Conservation (phyloP, 176 grass and related monocot genomes). For the Musa itinerans region DNA sequence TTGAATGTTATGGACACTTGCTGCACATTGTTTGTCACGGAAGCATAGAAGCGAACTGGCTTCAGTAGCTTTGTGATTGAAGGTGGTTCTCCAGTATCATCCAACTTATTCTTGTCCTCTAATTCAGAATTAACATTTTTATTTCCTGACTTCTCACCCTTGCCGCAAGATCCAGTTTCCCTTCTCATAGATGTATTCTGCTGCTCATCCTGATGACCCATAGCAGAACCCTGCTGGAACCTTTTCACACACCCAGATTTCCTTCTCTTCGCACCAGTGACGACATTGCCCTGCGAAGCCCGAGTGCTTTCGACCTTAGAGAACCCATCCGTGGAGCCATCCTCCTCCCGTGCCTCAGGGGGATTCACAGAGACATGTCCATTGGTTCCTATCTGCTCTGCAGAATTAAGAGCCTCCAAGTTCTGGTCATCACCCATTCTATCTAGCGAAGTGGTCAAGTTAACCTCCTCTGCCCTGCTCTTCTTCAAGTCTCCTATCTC, state of each 20-base stretch:
- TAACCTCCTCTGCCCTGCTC: slow-evolving; percentile 6
- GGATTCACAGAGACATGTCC: slow-evolving; percentile 25
- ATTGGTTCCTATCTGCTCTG: slow-evolving; percentile 11
- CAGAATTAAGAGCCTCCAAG: slow-evolving; percentile 30
- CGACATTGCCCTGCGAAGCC: slow-evolving; percentile 39
- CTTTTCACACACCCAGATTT: slow-evolving; percentile 86
- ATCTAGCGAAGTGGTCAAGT: neutral
- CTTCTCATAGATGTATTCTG: neutral
- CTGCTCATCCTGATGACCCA: slow-evolving; percentile 24
- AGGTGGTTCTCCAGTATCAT: slow-evolving; percentile 24
- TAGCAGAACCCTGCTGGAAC: slow-evolving; percentile 42
- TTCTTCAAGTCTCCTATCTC: slow-evolving; percentile 29
- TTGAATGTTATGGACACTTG: slow-evolving; percentile 78
- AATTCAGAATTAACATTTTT: slow-evolving; percentile 46
- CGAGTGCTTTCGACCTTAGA: slow-evolving; percentile 36
- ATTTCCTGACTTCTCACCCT: slow-evolving; percentile 28
- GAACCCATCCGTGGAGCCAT: slow-evolving; percentile 27
- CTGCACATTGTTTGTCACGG: slow-evolving; percentile 57
- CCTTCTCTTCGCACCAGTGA: slow-evolving; percentile 93
- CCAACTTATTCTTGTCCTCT: slow-evolving; percentile 41
- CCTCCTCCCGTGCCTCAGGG: slow-evolving; percentile 25
- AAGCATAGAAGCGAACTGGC: slow-evolving; percentile 49
- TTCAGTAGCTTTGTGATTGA: slow-evolving; percentile 70
- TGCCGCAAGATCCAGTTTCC: slow-evolving; percentile 7
- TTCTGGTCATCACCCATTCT: slow-evolving; percentile 7